Conservation (phyloP, 1,284 basidiomycete species). For the Irpex sp. region DNA sequence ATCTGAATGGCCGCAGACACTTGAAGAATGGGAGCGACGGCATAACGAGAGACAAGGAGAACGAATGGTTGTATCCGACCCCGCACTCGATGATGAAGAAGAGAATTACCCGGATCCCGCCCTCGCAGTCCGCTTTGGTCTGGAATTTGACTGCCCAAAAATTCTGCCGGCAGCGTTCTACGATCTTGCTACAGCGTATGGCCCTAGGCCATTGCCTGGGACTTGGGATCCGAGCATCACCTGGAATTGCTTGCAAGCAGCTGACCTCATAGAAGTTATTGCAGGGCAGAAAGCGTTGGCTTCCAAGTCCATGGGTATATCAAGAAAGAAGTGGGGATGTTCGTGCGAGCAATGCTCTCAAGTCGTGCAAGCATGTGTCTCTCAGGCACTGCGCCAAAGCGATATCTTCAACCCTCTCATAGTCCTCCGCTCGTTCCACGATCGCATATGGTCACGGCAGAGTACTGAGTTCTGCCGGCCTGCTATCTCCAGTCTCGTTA, state of each 20-base stretch:
- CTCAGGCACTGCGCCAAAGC: too few species aligned
- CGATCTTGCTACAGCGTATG: not conserved
- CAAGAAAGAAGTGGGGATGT: not conserved
- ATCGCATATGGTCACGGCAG: too few species aligned
- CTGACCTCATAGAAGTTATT: not conserved
- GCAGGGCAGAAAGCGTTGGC: not conserved
- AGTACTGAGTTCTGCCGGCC: too few species aligned
- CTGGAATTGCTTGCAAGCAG: not conserved
- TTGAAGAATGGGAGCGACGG: not conserved
- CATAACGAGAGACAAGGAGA: not conserved
- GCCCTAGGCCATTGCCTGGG: not conserved
- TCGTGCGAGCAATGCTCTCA: not conserved
- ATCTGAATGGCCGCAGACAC: constrained; percentile 1
- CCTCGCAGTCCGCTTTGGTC: not conserved
- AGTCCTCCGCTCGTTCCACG: too few species aligned
- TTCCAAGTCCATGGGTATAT: not conserved
- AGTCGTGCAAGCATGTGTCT: too few species aligned
- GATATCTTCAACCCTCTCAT: too few species aligned
- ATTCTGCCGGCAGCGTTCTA: not conserved
- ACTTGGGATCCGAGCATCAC: not conserved
- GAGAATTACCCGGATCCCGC: constrained; percentile 1
- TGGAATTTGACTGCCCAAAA: not conserved
- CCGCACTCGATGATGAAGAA: not conserved
- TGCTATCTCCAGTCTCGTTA: too few species aligned
- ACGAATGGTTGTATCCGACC: not conserved